phyloP scores from a whole-genome alignment of 2,329 filamentous ascomycete genomes.

The Aureobasidium sp. region DNA sequence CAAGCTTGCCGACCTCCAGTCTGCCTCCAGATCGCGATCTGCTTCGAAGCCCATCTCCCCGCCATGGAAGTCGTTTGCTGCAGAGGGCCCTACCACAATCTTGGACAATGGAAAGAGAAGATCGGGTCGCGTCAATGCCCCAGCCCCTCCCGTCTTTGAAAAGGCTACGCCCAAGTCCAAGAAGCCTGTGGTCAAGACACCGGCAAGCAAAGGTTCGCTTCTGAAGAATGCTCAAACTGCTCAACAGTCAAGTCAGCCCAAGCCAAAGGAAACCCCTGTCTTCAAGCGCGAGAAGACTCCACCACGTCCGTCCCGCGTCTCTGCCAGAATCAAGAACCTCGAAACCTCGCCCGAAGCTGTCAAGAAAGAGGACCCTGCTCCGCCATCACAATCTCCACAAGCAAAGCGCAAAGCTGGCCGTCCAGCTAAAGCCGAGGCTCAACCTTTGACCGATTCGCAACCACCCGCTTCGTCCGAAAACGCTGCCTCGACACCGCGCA shows the following conservation, averaged over 20 bases:
- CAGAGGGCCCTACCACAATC: conserved; percentile 81
- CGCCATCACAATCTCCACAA: neutral
- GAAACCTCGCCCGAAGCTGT: neutral
- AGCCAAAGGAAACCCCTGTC: neutral
- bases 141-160: conserved; percentile 26
- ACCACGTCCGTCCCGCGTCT: conserved; percentile 2
- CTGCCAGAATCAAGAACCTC: neutral
- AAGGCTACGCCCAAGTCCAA: neutral
- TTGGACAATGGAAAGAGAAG: conserved; percentile 53
- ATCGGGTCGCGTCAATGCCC: conserved; percentile 48
- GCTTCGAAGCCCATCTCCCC: conserved; percentile 36
- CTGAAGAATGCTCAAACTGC: conserved; percentile 1
- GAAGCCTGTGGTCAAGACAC: neutral
- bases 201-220: neutral
- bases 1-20: conserved; percentile 36
- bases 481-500: neutral
- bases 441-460: neutral
- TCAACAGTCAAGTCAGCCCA: neutral
- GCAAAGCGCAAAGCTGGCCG: conserved; percentile 10
- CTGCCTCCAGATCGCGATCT: conserved; percentile 22
- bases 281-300: conserved; percentile 3
- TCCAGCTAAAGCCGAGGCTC: neutral
- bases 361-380: conserved; percentile 1
- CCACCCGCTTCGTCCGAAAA: neutral
- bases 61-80: conserved; percentile 82